A percentile compares a stretch with the other conserved stretches of the same genome.
These are phyloP conservation scores for Yamadazyma takamatsuzukensis DNA, from an alignment of 805 yeast genomes.

Conservation along the genomic window DNA sequence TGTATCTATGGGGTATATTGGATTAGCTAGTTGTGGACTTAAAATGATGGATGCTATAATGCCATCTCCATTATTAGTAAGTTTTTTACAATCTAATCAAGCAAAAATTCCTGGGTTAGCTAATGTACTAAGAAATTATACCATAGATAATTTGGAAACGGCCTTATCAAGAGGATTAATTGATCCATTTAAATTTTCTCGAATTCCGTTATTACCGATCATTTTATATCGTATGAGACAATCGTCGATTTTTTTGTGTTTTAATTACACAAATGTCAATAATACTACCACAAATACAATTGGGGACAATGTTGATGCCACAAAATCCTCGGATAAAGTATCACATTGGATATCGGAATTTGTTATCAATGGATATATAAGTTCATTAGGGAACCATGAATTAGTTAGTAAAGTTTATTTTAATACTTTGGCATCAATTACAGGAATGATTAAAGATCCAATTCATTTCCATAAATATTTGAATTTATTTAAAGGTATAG, in stretches of 20 bases:
- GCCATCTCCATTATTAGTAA: constrained; percentile 30
- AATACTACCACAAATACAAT: constrained; percentile 6
- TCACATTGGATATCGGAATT: constrained; percentile 27
- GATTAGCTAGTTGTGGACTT: constrained; percentile 34
- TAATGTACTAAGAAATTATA: constrained; percentile 9
- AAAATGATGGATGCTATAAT: constrained; percentile 34
- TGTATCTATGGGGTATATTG: constrained; percentile 36
- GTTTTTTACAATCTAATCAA: constrained; percentile 12
- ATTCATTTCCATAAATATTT: constrained; percentile 5
- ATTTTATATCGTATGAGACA: constrained; percentile 35
- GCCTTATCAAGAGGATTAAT: constrained; percentile 28
- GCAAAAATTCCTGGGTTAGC: constrained; percentile 1
- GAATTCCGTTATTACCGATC: constrained; percentile 37
- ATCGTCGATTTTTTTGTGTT: constrained; percentile 26
- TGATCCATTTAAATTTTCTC: constrained; percentile 34
- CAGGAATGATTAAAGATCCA: constrained; percentile 7
- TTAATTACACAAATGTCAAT: too few relatives aligned
- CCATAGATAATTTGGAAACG: constrained; percentile 25
- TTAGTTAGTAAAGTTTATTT: constrained; percentile 17
- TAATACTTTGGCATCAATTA: not conserved
- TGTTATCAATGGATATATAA: constrained; percentile 33
- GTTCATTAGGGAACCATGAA: constrained; percentile 35
- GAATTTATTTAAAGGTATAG: constrained; percentile 19
- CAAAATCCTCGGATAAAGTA: too few relatives aligned
- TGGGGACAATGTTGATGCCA: too few relatives aligned